A percentile compares a stretch with the other conserved stretches of the same genome.
phyloP scores from a whole-genome alignment of 768 basidiomycete genomes.

The Gymnopilus junonius region DNA sequence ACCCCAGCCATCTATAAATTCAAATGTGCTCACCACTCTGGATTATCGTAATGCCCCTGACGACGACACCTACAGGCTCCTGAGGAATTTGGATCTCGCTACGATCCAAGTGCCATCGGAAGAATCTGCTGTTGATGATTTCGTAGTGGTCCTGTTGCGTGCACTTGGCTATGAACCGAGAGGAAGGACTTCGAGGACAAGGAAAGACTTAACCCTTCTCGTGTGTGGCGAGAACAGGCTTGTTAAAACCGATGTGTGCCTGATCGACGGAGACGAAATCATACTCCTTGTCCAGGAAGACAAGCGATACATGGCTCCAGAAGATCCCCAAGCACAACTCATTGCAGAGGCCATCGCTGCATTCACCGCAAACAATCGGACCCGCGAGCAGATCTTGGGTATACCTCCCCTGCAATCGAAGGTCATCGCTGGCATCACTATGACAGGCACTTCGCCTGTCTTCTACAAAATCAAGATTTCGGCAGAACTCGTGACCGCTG shows the following conservation, averaged over 20 bases:
- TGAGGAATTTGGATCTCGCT: slow-evolving; percentile 25
- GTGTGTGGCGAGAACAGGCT: slow-evolving; percentile 31
- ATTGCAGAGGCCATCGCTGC: slow-evolving; percentile 26
- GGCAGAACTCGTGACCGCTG: slow-evolving; percentile 17
- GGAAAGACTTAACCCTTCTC: slow-evolving; percentile 28
- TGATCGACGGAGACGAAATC: slow-evolving; percentile 24
- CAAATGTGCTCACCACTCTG: slow-evolving; percentile 7
- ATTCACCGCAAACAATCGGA: slow-evolving; percentile 29
- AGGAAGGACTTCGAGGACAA: slow-evolving; percentile 19
- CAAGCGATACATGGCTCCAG: slow-evolving; percentile 11
- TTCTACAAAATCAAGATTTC: slow-evolving; percentile 36
- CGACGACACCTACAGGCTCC: slow-evolving; percentile 13
- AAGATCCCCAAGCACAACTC: slow-evolving; percentile 18
- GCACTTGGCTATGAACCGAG: slow-evolving; percentile 24
- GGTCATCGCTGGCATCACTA: slow-evolving; percentile 32
- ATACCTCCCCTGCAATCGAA: slow-evolving; percentile 19
- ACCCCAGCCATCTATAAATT: slow-evolving; percentile 20
- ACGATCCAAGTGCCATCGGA: slow-evolving; percentile 18
- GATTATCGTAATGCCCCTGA: slow-evolving; percentile 8
- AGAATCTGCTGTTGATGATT: slow-evolving; percentile 40
- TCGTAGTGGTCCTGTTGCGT: slow-evolving; percentile 31
- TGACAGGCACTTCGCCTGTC: slow-evolving; percentile 32
- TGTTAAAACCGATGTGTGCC: slow-evolving; percentile 34
- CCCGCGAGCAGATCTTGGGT: slow-evolving; percentile 12
- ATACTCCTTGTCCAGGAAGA: slow-evolving; percentile 25